phyloP scores from a whole-genome alignment of 495 filamentous ascomycete species.

The Aspergillus conjunctus region DNA sequence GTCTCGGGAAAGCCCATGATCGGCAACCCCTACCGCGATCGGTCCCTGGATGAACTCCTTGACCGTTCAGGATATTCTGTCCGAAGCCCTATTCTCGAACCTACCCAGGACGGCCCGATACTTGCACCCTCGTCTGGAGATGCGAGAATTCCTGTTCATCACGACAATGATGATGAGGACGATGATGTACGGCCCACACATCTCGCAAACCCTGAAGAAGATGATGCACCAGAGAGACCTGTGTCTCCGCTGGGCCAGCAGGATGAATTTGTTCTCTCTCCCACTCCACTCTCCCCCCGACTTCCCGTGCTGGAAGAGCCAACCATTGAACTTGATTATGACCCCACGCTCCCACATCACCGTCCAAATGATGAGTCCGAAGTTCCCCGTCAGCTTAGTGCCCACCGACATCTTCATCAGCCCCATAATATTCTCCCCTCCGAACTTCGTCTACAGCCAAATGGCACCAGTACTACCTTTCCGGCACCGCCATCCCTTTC shows the following conservation, averaged over 20 bases:
- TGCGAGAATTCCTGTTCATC: constrained; percentile 14
- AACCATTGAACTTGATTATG: constrained; percentile 36
- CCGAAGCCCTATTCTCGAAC: constrained; percentile 27
- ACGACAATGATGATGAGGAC: constrained; percentile 17
- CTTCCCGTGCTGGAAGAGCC: constrained; percentile 28
- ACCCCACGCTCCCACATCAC: constrained; percentile 74
- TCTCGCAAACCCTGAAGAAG: constrained; percentile 28
- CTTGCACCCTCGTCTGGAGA: constrained; percentile 29
- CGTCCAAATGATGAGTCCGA: constrained; percentile 51
- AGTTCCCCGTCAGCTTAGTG: constrained; percentile 8
- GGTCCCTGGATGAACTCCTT: constrained; percentile 53
- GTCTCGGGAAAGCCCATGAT: constrained; percentile 15
- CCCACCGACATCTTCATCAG: constrained; percentile 19
- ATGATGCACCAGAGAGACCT: constrained; percentile 18
- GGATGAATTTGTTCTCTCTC: constrained; percentile 22
- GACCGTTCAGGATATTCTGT: constrained; percentile 53
- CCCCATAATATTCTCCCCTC: constrained; percentile 26
- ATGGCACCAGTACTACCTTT: constrained; percentile 38
- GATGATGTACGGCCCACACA: constrained; percentile 34
- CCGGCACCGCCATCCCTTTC: constrained; percentile 39
- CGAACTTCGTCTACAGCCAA: constrained; percentile 38
- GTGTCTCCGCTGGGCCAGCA: constrained; percentile 19
- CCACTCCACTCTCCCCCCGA: constrained; percentile 22
- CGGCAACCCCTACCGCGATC: constrained; percentile 19
- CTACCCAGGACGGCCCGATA: constrained; percentile 25